These are phyloP conservation scores for Lactifluus volemus DNA, from an alignment of 768 basidiomycete species.

Conservation along the genomic window DNA sequence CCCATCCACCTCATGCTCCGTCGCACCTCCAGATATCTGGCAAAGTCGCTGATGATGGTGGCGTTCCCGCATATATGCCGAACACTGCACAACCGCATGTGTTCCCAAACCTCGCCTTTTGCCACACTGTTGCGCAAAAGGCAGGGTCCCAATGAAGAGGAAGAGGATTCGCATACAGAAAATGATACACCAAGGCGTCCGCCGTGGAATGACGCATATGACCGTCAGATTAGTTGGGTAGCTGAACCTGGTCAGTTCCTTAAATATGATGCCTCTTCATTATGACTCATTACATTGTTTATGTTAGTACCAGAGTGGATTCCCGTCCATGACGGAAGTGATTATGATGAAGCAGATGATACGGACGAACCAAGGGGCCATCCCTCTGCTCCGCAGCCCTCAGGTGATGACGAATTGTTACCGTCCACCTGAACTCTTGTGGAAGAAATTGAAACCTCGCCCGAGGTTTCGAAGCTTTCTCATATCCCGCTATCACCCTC, in stretches of 20 bases:
- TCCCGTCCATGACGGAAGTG: conserved; percentile 51
- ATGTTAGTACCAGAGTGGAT: conserved; percentile 46
- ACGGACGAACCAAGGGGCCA: conserved; percentile 31
- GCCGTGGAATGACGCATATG: too few species aligned
- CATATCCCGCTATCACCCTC: conserved; percentile 42
- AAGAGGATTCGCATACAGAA: too few species aligned
- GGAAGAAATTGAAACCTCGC: conserved; percentile 54
- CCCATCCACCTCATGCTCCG: conserved; percentile 41
- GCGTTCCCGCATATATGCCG: conserved; percentile 43
- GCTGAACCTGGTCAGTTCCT: conserved; percentile 54
- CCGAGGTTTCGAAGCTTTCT: conserved; percentile 35
- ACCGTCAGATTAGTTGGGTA: conserved; percentile 69
- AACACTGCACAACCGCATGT: conserved; percentile 42
- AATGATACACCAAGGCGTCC: too few species aligned
- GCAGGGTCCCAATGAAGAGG: too few species aligned
- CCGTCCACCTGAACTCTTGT: conserved; percentile 54
- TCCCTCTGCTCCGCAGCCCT: conserved; percentile 1
- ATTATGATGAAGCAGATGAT: conserved; percentile 41
- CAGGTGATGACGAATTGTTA: conserved; percentile 36
- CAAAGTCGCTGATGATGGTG: conserved; percentile 39
- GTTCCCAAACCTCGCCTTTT: conserved; percentile 65
- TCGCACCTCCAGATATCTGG: conserved; percentile 39
- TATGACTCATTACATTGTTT: not conserved
- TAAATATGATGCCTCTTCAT: not conserved
- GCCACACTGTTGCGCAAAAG: conserved; percentile 61